A percentile compares a stretch with the other conserved stretches of the same genome.
These are phyloP conservation scores for Vinca minor DNA, from an alignment of 257 asterid species.

Conservation along the genomic window DNA sequence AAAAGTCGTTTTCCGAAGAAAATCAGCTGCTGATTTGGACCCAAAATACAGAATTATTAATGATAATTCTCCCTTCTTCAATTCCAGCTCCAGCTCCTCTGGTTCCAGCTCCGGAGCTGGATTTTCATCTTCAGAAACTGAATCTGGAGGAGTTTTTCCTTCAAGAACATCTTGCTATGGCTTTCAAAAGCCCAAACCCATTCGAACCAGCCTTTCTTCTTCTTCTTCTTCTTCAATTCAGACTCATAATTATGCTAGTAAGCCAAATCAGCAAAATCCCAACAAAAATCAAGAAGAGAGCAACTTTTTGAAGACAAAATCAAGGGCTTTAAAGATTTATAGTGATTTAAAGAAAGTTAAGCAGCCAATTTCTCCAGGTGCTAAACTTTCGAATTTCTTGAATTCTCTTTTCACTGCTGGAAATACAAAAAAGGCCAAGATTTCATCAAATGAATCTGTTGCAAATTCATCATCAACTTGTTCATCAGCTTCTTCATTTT, in stretches of 20 bases:
- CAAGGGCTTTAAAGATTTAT: constrained; percentile 70
- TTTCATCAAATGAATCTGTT: constrained; percentile 36
- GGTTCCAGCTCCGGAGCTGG: constrained; percentile 50
- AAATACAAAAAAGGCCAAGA: constrained; percentile 43
- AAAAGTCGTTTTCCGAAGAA: constrained; percentile 34
- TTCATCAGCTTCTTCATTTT: constrained; percentile 81
- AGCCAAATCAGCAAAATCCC: constrained; percentile 21
- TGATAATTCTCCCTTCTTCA: constrained; percentile 17
- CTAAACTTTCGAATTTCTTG: constrained; percentile 59
- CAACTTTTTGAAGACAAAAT: constrained; percentile 42
- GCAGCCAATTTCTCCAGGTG: constrained; percentile 89
- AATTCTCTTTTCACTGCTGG: constrained; percentile 66
- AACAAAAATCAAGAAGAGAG: constrained; percentile 57
- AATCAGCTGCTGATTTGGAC: constrained; percentile 43
- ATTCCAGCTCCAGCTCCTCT: constrained; percentile 65
- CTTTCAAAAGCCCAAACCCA: constrained; percentile 49
- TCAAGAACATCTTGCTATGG: constrained; percentile 24
- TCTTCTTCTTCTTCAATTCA: too few relatives aligned
- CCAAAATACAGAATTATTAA: constrained; percentile 27
- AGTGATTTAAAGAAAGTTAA: constrained; percentile 72
- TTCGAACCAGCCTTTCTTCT: constrained; percentile 38
- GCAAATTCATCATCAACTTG: constrained; percentile 47
- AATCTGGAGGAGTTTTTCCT: constrained; percentile 19
- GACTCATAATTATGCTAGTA: too few relatives aligned
- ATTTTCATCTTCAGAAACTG: constrained; percentile 60